Conservation (phyloP, 1,284 basidiomycete species). For the Malassezia cuniculi region DNA sequence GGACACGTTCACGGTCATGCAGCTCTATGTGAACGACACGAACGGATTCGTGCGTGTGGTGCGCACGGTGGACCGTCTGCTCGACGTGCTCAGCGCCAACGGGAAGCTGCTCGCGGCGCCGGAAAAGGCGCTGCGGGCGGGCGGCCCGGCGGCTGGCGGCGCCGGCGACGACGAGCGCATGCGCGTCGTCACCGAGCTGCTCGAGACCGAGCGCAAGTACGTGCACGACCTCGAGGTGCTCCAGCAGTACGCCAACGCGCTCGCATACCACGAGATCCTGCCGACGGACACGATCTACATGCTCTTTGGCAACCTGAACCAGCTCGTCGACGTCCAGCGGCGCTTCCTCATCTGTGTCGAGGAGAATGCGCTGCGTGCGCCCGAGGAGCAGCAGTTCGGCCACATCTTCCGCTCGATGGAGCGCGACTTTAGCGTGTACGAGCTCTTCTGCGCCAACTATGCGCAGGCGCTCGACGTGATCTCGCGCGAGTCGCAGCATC, state of each 20-base stretch:
- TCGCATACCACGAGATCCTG: conserved; percentile 69
- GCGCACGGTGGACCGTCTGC: conserved; percentile 74
- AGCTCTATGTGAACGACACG: conserved; percentile 69
- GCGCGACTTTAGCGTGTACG: conserved; percentile 56
- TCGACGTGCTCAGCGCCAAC: conserved; percentile 64
- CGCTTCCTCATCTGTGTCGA: conserved; percentile 80
- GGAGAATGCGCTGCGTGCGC: conserved; percentile 50
- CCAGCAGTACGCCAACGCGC: conserved; percentile 48
- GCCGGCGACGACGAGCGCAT: conserved; percentile 54
- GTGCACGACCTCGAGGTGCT: conserved; percentile 95
- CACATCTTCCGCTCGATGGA: conserved; percentile 59
- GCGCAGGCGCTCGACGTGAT: conserved; percentile 65
- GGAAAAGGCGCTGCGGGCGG: conserved; percentile 45
- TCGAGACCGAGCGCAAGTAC: conserved; percentile 91
- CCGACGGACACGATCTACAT: conserved; percentile 87
- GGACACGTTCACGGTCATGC: conserved; percentile 55
- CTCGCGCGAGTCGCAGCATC: conserved; percentile 45
- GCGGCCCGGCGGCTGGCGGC: conserved; percentile 26
- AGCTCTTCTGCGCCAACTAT: conserved; percentile 86
- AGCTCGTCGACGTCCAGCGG: conserved; percentile 89
- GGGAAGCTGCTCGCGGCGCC: conserved; percentile 51
- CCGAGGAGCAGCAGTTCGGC: conserved; percentile 54
- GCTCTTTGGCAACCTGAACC: conserved; percentile 88
- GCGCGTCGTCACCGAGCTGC: conserved; percentile 70
- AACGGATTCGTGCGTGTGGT: conserved; percentile 89